Evolutionary conservation across 257 asterid genomes (phyloP), one percentile per base, ranked within the genome.

Genomic region (Primulina eburnea): DNA sequence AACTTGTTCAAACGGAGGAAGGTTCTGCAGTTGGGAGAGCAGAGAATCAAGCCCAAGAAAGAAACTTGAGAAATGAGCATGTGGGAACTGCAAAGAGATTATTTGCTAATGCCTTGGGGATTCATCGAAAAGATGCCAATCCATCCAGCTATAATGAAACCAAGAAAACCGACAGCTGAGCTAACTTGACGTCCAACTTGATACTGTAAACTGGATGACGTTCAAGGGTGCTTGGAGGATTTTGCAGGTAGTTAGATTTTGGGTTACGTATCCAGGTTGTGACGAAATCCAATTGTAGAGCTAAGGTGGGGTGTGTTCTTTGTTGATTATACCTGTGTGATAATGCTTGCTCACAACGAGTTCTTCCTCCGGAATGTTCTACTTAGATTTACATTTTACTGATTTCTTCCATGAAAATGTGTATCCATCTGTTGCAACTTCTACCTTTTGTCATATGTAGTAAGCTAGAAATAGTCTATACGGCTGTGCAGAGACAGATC

Each of bases 11-110:
- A 16, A 40, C 60, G 65, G 67, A 65, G 65, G 72, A 64, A 29
- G 74, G 74, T 75, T 73, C 85, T 16, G 58, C 74, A 12, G 72
- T 71, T 32, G 79, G 60, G 71, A 61, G 62, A 78, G 69, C 62
- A 64, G 81, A 83, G 4, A 75, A 7, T 35, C 70, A 65, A 43
- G 37, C 69, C 61, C 69, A 62, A 32, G 83, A 82, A 60, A 82
- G 77, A 35, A 52, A 76, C 65, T 77, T 82, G 70, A 84, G 76
- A 33, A 83, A 87, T 70, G 92, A 92, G 75, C 97, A 87, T 53
- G 65, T 77, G 76, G 98, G 97, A 60, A 97, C 98, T 70, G 97
- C 98, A n/a, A 92, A 84, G 83, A 85, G 97, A 76, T 77, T 92
- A 85, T 87, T 92, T 82, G 98, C 89, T 33, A 89, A 86, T 87